phyloP scores from a whole-genome alignment of 139 green algal species.

The Coccomyxa sp. region DNA sequence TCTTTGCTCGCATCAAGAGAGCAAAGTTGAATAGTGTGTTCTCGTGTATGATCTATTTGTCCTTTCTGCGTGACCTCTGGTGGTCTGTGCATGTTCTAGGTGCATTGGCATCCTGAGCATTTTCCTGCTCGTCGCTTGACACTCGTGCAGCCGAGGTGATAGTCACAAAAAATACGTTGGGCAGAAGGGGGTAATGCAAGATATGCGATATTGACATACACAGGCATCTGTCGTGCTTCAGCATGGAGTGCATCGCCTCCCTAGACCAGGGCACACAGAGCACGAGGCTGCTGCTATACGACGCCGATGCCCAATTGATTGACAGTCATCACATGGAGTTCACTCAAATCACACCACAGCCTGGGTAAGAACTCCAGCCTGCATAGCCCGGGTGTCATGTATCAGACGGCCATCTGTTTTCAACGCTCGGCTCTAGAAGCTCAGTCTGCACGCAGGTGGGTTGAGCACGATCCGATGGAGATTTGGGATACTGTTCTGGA shows the following conservation, averaged over 20 bases:
- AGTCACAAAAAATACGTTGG: too few relatives aligned
- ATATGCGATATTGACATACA: too few relatives aligned
- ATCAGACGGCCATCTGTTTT: background rate
- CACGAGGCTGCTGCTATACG: constrained; percentile 84
- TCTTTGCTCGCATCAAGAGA: too few relatives aligned
- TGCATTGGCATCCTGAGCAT: too few relatives aligned
- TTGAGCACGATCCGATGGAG: constrained; percentile 86
- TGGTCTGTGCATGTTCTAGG: too few relatives aligned
- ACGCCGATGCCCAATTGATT: constrained; percentile 44
- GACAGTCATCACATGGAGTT: constrained; percentile 68
- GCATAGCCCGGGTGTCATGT: background rate
- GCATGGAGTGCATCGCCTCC: constrained; percentile 51
- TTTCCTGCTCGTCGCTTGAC: too few relatives aligned
- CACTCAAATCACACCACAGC: constrained; percentile 61
- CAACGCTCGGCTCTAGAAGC: background rate
- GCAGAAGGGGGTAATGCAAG: too few relatives aligned
- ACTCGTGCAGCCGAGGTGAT: too few relatives aligned
- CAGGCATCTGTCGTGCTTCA: too few relatives aligned
- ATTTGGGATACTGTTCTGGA: constrained; percentile 66
- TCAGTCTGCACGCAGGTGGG: constrained; percentile 65
- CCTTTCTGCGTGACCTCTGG: too few relatives aligned
- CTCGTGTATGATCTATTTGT: too few relatives aligned
- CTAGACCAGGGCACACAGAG: constrained; percentile 94
- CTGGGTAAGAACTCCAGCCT: constrained; percentile 49
- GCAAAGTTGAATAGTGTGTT: too few relatives aligned